Conservation (phyloP, 768 basidiomycete species). For the Tricholoma terreum region DNA sequence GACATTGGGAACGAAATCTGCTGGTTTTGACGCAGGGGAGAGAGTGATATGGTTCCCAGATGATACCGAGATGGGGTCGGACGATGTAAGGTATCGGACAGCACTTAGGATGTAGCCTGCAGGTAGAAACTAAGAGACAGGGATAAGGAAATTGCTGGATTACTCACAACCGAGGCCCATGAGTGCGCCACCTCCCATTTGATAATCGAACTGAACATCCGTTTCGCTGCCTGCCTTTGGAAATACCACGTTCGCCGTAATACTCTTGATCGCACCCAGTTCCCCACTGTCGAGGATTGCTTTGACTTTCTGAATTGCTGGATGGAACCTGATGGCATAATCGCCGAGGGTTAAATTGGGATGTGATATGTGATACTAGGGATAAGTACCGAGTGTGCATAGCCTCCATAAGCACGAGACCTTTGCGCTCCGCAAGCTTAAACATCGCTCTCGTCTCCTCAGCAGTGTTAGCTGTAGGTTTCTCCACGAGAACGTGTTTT, state of each 20-base stretch:
- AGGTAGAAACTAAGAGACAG: not conserved
- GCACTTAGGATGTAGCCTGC: conserved; percentile 45
- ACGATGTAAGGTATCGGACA: conserved; percentile 42
- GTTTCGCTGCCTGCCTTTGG: conserved; percentile 26
- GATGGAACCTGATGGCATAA: conserved; percentile 54
- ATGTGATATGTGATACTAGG: not conserved
- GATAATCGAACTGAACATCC: conserved; percentile 50
- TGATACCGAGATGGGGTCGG: conserved; percentile 37
- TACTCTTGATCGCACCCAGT: conserved; percentile 47
- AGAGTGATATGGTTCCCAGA: conserved; percentile 30
- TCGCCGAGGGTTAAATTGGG: conserved; percentile 9
- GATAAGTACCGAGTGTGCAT: conserved; percentile 44
- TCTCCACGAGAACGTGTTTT: conserved; percentile 65
- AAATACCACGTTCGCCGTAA: conserved; percentile 33
- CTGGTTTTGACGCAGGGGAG: conserved; percentile 22
- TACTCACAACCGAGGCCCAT: conserved; percentile 57
- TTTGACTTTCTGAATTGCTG: conserved; percentile 49
- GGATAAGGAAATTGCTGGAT: not conserved
- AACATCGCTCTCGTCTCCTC: conserved; percentile 51
- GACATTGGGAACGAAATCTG: conserved; percentile 18
- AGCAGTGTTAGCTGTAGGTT: conserved; percentile 48
- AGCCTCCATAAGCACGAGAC: conserved; percentile 55
- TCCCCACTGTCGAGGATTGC: conserved; percentile 53
- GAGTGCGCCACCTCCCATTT: conserved; percentile 55
- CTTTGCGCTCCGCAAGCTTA: conserved; percentile 42